Evolutionary conservation across 768 basidiomycete genomes (phyloP), one percentile per base, ranked within the genome.

Genomic region (Kockovaella imperatae): DNA sequence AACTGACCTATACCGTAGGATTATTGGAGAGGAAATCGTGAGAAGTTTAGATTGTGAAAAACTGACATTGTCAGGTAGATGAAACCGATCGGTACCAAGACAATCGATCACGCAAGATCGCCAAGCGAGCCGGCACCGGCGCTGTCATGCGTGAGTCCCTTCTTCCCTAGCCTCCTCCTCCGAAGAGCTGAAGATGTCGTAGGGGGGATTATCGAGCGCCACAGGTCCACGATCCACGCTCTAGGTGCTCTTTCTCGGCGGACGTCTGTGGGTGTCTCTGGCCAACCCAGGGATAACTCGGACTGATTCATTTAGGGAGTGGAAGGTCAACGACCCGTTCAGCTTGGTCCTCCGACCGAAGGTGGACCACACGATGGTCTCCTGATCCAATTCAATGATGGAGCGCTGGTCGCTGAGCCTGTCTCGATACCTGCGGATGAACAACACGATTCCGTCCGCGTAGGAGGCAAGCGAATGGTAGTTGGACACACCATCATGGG

Each of bases 61-160:
- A 28, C 47, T 53, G 18, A 57, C 32, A 11, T 18, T 13, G 6
- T 5, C 17, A 67, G 64, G 55, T 93, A 25, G 90, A 93, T 61
- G 90, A 95, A 71, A 93, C 89, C 2, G 90, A 95, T 72, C 77
- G 82, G 23, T 91, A 84, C 58, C 82, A 86, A 56, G 86, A 88
- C 57, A 95, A 93, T 62, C 81, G 81, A 40, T 82, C 80, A 43
- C 90, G 89, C 64, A 77, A 77, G 50, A 74, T 76, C 6, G 89
- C 86, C 0, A 81, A 77, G 54, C 76, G 90, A 13, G 70, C 78
- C 50, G 83, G 82, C 11, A 87, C 82, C 11, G 79, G 83, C 6
- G 78, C 79, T 6, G 77, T 87, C 31, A 87, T 91, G 84, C 62
- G 68, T 70, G 42, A 51, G 68, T 60, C 11, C 1, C 28, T 8